Conservation (phyloP, 768 basidiomycete species). For the Lyophyllum shimeji region DNA sequence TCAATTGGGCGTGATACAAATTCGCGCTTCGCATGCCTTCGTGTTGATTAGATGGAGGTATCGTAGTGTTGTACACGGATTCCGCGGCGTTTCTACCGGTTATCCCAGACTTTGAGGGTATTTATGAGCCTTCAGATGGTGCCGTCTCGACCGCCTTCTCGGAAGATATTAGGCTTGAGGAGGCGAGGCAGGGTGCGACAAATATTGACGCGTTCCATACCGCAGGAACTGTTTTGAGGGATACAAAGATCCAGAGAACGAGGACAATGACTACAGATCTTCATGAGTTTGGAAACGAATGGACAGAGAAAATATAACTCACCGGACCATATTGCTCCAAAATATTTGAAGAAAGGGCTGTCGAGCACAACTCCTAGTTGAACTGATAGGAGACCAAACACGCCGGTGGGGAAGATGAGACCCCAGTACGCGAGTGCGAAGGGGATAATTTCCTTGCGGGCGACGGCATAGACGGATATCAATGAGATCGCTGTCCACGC, state of each 20-base stretch:
- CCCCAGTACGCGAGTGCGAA: constrained; percentile 56
- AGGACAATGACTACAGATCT: constrained; percentile 35
- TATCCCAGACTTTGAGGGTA: neutral
- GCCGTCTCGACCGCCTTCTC: neutral
- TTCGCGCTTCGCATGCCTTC: neutral
- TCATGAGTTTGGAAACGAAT: neutral
- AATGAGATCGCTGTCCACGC: constrained; percentile 48
- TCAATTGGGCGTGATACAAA: neutral
- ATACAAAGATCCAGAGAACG: constrained; percentile 39
- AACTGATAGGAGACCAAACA: constrained; percentile 48
- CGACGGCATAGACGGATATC: constrained; percentile 35
- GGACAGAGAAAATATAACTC: constrained; percentile 15
- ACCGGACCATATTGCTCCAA: constrained; percentile 57
- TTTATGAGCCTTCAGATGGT: neutral
- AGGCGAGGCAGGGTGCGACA: constrained; percentile 40
- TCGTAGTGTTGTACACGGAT: neutral
- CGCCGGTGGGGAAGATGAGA: constrained; percentile 55
- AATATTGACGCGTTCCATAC: constrained; percentile 49
- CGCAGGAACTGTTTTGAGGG: constrained; percentile 42
- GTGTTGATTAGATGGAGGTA: neutral
- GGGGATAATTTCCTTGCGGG: constrained; percentile 30
- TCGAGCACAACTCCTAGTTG: constrained; percentile 49
- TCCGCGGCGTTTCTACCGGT: neutral
- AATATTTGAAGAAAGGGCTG: constrained; percentile 48
- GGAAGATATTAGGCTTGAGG: neutral